Base-by-base conservation (phyloP, 75 land plant species). In the Pinus taeda region DNA sequence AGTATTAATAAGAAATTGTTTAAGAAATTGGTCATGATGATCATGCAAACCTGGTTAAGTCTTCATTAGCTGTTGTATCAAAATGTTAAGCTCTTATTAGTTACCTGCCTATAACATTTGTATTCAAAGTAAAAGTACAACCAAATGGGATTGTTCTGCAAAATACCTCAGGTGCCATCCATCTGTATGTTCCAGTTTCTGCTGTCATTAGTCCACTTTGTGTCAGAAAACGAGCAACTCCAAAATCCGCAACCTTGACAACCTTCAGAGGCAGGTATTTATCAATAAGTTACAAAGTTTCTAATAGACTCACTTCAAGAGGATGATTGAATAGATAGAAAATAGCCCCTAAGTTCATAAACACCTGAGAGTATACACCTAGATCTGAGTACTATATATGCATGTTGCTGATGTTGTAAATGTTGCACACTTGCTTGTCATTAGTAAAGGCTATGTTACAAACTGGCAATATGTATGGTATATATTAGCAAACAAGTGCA, bases 111-210 rank as follows among this genome's bases (percentile, higher is more conserved):
- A 9, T 9, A 49, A 49, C n/a, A 12, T 9, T n/a, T n/a, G 22
- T 20, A 11, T 69, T 69, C n/a, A 42, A n/a, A 42, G 12, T 21
- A 69, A 20, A 69, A 39, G 13, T 39, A 37, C 26, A 57, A 21
- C 33, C 24, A 76, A 61, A 17, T 33, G n/a, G 45, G 49, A 36
- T 37, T 36, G 55, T 71, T 66, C 15, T 18, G 33, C 58, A 74
- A 60, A 59, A 67, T 82, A 93, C 98, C 98, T 96, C 98, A 74
- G 98, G 98, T 55, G 98, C 98, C 98, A 96, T 96, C 98, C 98
- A 96, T 77, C 98, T 84, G 76, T 96, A 96, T 29, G 98, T 96
- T 82, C 97, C 98, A 11, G 98, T 96, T 76, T 96, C 98, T 55
- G 98, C 97, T 20, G 98, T 96, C 98, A 96, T 96, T 42, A 90